Evolutionary conservation across 345 rosid species (phyloP).

Genomic region (Populus simonii): DNA sequence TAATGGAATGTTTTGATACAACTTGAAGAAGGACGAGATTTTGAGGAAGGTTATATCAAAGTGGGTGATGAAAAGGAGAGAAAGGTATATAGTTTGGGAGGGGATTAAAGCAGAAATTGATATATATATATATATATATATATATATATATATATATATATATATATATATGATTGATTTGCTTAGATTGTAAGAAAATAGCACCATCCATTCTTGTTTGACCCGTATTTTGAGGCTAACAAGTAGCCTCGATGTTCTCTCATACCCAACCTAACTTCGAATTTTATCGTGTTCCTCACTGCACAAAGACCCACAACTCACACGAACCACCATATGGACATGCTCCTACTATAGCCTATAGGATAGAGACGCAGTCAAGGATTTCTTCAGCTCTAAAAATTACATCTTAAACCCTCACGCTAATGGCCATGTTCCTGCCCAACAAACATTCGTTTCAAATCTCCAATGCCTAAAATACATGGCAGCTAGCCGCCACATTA

Average conservation of each 20-base stretch:
- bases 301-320: constrained; percentile 25
- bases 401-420: too few relatives aligned
- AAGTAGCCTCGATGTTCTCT: constrained; percentile 57
- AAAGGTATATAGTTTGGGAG: not conserved
- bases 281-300: not conserved
- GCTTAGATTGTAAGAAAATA: constrained; percentile 58
- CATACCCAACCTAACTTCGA: constrained; percentile 32
- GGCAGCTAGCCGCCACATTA: too few relatives aligned
- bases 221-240: constrained; percentile 68
- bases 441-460: too few relatives aligned
- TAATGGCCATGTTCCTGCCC: too few relatives aligned
- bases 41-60: constrained; percentile 29
- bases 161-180: constrained; percentile 28
- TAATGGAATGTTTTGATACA: too few relatives aligned
- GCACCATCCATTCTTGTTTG: constrained; percentile 62
- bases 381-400: too few relatives aligned
- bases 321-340: not conserved
- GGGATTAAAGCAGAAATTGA: constrained; percentile 4
- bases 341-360: too few relatives aligned
- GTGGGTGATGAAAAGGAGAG: constrained; percentile 45
- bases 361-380: too few relatives aligned
- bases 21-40: not conserved
- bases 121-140: too few relatives aligned
- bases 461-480: too few relatives aligned
- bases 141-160: too few relatives aligned